Evolutionary conservation across 768 basidiomycete genomes (phyloP).

Genomic region (Boletus pseudopeckii): DNA sequence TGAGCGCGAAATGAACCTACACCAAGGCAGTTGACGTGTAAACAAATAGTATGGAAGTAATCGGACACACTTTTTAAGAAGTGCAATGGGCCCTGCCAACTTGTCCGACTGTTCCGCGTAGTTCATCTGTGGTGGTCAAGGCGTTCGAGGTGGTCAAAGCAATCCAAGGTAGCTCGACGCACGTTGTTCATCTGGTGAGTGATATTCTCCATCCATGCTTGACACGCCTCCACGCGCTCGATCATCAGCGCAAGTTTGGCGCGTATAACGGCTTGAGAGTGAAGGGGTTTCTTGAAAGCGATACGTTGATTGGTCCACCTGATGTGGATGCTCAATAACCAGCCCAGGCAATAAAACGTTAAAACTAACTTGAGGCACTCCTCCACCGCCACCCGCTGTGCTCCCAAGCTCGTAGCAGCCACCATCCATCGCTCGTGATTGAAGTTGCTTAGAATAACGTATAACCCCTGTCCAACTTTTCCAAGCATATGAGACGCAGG

Average conservation of each 20-base stretch:
- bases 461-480: slow-evolving; percentile 76
- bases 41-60: not conserved
- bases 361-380: slow-evolving; percentile 76
- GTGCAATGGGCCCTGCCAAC: slow-evolving; percentile 83
- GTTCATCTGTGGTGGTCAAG: slow-evolving; percentile 57
- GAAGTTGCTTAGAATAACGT: slow-evolving; percentile 80
- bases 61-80: slow-evolving; percentile 75
- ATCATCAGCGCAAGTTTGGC: slow-evolving; percentile 89
- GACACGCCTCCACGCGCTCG: slow-evolving; percentile 77
- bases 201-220: slow-evolving; percentile 86
- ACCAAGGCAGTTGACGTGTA: slow-evolving; percentile 2
- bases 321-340: slow-evolving; percentile 8
- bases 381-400: slow-evolving; percentile 80
- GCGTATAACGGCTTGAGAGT: slow-evolving; percentile 81
- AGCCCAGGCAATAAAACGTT: not conserved
- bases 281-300: slow-evolving; percentile 86
- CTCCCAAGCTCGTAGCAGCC: slow-evolving; percentile 60
- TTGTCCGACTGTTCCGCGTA: slow-evolving; percentile 82
- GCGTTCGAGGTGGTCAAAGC: not conserved
- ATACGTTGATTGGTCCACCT: slow-evolving; percentile 88
- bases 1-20: slow-evolving; percentile 63
- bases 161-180: slow-evolving; percentile 13
- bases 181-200: slow-evolving; percentile 94
- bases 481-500: slow-evolving; percentile 89
- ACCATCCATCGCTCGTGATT: slow-evolving; percentile 94